phyloP scores from a whole-genome alignment of 2,329 filamentous ascomycete genomes.

The Atkinsonella texensis region DNA sequence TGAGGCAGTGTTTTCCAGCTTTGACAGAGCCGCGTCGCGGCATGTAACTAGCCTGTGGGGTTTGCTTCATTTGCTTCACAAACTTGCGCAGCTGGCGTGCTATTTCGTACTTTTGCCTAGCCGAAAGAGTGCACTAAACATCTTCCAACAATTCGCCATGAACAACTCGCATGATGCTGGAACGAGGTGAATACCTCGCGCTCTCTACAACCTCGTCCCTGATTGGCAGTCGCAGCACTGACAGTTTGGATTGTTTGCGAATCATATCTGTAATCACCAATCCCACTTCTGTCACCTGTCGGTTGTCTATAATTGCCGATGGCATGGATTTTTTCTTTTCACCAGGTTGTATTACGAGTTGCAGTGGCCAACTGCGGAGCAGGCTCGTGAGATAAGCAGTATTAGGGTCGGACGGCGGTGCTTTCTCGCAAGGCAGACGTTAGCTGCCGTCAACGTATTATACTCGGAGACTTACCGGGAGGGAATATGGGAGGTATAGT shows the following conservation, averaged over 20 bases:
- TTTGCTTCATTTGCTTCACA: constrained; percentile 13
- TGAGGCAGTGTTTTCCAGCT: constrained; percentile 11
- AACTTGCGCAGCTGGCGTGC: constrained; percentile 17
- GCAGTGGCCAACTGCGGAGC: constrained; percentile 7
- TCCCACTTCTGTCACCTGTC: constrained; percentile 7
- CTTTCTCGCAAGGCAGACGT: constrained; percentile 1
- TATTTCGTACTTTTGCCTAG: constrained; percentile 13
- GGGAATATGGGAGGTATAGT: background rate
- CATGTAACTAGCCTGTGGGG: background rate
- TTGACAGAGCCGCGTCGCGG: constrained; percentile 11
- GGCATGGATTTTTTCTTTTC: background rate
- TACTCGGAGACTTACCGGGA: background rate
- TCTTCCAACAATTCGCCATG: constrained; percentile 18
- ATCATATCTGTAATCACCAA: constrained; percentile 9
- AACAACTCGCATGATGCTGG: constrained; percentile 3
- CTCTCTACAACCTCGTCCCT: background rate
- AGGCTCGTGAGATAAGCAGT: constrained; percentile 8
- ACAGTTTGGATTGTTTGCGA: constrained; percentile 3
- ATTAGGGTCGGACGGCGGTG: constrained; percentile 5
- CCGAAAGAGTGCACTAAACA: constrained; percentile 14
- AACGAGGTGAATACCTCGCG: background rate
- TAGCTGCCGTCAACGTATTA: background rate
- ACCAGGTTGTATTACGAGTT: constrained; percentile 6
- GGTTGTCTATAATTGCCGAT: background rate
- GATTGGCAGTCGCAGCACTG: constrained; percentile 9